These are phyloP conservation scores for Aureobasidium sp. DNA, from an alignment of 2,329 filamentous ascomycete genomes.

Conservation along the genomic window DNA sequence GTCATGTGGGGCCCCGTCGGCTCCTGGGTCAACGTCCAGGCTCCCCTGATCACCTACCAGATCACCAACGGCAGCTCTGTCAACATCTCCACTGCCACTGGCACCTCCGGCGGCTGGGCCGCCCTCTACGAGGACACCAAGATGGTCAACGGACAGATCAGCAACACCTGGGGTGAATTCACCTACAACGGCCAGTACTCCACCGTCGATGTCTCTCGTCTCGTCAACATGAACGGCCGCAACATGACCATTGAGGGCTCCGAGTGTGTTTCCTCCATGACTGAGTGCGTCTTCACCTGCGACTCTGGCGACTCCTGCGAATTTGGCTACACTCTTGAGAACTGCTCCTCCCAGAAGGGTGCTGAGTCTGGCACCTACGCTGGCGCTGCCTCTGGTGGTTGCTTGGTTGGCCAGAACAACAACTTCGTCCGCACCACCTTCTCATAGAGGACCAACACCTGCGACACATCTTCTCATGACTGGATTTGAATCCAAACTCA, in stretches of 20 bases:
- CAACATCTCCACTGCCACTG: conserved; percentile 16
- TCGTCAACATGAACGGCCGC: conserved; percentile 18
- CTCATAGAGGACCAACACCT: not conserved
- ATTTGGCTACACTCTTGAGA: conserved; percentile 12
- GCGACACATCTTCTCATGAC: not conserved
- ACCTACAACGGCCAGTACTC: conserved; percentile 18
- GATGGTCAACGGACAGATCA: conserved; percentile 18
- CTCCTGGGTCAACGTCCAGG: conserved; percentile 16
- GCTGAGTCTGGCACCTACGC: conserved; percentile 14
- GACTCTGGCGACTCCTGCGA: conserved; percentile 6
- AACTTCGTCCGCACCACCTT: conserved; percentile 13
- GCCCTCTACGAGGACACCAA: conserved; percentile 17
- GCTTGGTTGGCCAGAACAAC: conserved; percentile 14
- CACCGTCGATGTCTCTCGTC: conserved; percentile 19
- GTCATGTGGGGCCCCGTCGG: conserved; percentile 18
- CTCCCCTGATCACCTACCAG: conserved; percentile 18
- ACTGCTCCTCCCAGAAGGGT: conserved; percentile 13
- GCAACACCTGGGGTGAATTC: conserved; percentile 19
- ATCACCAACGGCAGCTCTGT: conserved; percentile 14
- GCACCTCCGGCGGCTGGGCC: conserved; percentile 19
- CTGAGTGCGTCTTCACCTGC: conserved; percentile 15
- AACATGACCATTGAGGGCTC: conserved; percentile 11
- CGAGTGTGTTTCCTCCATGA: conserved; percentile 9
- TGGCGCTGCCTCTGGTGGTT: conserved; percentile 15
- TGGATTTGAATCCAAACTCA: not conserved